Conservation (phyloP, 805 yeast species). For the Saturnispora sanitii region DNA sequence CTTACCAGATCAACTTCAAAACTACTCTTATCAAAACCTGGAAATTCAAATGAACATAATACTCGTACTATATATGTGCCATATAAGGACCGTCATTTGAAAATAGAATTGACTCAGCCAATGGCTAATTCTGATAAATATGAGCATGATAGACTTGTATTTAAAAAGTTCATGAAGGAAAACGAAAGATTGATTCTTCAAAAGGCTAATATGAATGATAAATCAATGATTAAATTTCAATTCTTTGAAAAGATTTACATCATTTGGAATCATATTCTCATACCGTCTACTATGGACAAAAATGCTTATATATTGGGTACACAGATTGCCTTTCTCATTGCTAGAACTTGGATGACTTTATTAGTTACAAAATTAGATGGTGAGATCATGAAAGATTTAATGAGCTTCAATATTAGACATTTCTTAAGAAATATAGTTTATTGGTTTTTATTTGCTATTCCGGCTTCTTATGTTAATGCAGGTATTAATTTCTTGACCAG, state of each 20-base stretch:
- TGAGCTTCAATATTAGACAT: conserved; percentile 66
- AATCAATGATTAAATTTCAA: conserved; percentile 35
- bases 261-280: conserved; percentile 61
- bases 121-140: conserved; percentile 37
- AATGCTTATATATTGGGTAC: conserved; percentile 56
- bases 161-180: conserved; percentile 35
- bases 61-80: conserved; percentile 41
- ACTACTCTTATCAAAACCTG: background rate
- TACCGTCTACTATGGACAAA: conserved; percentile 64
- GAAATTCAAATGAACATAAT: background rate
- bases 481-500: conserved; percentile 75
- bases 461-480: conserved; percentile 87
- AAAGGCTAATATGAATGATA: background rate
- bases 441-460: conserved; percentile 87
- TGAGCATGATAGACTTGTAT: conserved; percentile 46
- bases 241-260: conserved; percentile 66
- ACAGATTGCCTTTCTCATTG: conserved; percentile 64
- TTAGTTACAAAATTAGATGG: conserved; percentile 87
- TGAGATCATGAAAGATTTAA: conserved; percentile 80
- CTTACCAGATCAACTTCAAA: background rate
- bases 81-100: conserved; percentile 30
- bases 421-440: conserved; percentile 69
- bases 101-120: conserved; percentile 35
- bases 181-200: conserved; percentile 12
- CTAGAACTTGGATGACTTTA: conserved; percentile 81